Conservation (phyloP, 164 flowering plant genomes). For the Vitis rupestris region DNA sequence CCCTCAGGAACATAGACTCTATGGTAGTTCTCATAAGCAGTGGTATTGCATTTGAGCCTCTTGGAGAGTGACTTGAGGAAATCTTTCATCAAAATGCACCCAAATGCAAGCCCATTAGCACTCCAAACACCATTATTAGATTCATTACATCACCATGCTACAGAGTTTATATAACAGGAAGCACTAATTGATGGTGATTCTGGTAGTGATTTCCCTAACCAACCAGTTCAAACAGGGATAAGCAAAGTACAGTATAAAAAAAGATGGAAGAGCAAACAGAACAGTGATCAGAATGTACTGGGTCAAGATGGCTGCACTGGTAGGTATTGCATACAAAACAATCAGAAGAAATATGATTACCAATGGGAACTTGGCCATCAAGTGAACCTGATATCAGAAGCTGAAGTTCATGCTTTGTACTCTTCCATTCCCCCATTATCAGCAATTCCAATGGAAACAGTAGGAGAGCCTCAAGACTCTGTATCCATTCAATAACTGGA, state of each 20-base stretch:
- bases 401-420: too few species aligned
- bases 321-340: conserved; percentile 50
- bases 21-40: too few species aligned
- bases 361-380: conserved; percentile 60
- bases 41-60: too few species aligned
- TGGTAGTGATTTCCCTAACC: conserved; percentile 46
- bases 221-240: conserved; percentile 63
- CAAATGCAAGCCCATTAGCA: too few species aligned
- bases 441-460: too few species aligned
- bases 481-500: conserved; percentile 68
- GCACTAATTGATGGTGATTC: not conserved
- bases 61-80: too few species aligned
- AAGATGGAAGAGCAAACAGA: conserved; percentile 68
- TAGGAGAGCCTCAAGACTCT: conserved; percentile 27
- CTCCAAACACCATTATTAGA: not conserved
- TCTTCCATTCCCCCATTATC: too few species aligned
- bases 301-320: conserved; percentile 49
- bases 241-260: conserved; percentile 65
- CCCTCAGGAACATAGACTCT: too few species aligned
- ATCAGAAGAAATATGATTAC: conserved; percentile 49
- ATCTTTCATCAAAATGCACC: too few species aligned
- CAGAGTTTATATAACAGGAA: too few species aligned
- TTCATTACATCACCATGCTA: not conserved
- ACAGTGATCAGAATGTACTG: conserved; percentile 52
- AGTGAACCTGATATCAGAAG: conserved; percentile 14